These are phyloP conservation scores for Tinospora cordifolia DNA, from an alignment of 164 flowering plant species.

Conservation along the genomic window DNA sequence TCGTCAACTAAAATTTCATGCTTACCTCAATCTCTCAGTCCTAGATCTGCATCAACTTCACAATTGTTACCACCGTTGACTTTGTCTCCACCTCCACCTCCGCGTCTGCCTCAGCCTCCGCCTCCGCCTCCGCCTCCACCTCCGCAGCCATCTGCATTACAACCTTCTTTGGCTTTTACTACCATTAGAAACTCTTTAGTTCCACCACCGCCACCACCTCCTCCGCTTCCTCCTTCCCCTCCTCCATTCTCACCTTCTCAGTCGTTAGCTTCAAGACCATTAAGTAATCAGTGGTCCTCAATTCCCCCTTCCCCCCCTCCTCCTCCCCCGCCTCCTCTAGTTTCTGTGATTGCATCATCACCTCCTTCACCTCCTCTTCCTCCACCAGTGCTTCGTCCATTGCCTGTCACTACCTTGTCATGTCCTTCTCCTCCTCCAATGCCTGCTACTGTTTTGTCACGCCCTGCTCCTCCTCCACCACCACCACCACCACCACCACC, in stretches of 20 bases:
- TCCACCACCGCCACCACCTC: conserved; percentile 12
- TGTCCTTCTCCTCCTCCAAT: neutral
- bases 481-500: conserved; percentile 5
- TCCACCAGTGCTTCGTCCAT: conserved; percentile 5
- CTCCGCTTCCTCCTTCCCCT: conserved; percentile 11
- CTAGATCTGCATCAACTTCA: conserved; percentile 13
- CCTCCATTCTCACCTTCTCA: conserved; percentile 13
- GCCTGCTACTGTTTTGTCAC: too few species aligned
- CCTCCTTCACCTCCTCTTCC: conserved; percentile 17
- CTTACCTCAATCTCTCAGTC: conserved; percentile 12
- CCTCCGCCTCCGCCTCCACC: conserved; percentile 2
- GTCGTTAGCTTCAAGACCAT: conserved; percentile 7
- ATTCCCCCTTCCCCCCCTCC: conserved; percentile 13
- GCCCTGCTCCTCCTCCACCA: conserved; percentile 1
- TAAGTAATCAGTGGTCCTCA: conserved; percentile 1
- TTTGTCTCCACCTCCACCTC: conserved; percentile 29
- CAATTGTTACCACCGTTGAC: conserved; percentile 33
- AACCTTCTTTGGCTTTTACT: neutral
- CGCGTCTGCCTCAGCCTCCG: conserved; percentile 10
- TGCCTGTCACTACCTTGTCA: conserved; percentile 6
- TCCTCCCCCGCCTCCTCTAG: conserved; percentile 8
- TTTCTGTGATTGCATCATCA: neutral
- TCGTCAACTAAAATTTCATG: conserved; percentile 10
- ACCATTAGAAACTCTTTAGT: neutral
- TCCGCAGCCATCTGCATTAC: conserved; percentile 19